phyloP scores from a whole-genome alignment of 2,329 filamentous ascomycete genomes.

The Plectosphaerella plurivora region DNA sequence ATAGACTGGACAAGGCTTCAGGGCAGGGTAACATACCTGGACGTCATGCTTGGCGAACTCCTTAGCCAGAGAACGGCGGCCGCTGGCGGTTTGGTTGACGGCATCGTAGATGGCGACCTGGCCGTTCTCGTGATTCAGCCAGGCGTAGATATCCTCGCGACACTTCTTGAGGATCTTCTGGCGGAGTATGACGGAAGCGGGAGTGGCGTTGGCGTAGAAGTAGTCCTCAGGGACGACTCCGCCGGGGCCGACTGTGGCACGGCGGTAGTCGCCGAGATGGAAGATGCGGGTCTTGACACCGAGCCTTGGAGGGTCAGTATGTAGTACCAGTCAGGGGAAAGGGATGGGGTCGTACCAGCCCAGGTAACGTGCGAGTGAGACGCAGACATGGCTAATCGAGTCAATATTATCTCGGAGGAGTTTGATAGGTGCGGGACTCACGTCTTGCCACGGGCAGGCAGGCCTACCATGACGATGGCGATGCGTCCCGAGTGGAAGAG shows the following conservation, averaged over 20 bases:
- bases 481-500: conserved; percentile 97
- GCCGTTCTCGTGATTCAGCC: conserved; percentile 94
- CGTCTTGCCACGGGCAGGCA: conserved; percentile 94
- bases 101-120: conserved; percentile 99
- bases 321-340: conserved; percentile 8
- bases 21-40: conserved; percentile 49
- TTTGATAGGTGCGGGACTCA: conserved; percentile 34
- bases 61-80: conserved; percentile 80
- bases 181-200: conserved; percentile 84
- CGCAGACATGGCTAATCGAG: conserved; percentile 73
- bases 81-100: conserved; percentile 84
- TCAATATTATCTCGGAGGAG: background rate
- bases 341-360: conserved; percentile 59
- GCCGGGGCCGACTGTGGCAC: conserved; percentile 80
- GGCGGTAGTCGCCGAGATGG: conserved; percentile 92
- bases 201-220: conserved; percentile 93
- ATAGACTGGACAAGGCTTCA: background rate
- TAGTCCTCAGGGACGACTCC: conserved; percentile 92
- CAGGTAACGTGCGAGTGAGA: conserved; percentile 89
- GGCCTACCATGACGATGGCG: conserved; percentile 92
- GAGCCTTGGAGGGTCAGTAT: conserved; percentile 50
- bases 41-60: conserved; percentile 98
- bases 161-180: conserved; percentile 98
- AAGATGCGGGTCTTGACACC: conserved; percentile 98
- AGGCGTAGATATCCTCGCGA: conserved; percentile 93